These are phyloP conservation scores for Amylostereum areolatum DNA, from an alignment of 1,284 basidiomycete species.

Conservation along the genomic window DNA sequence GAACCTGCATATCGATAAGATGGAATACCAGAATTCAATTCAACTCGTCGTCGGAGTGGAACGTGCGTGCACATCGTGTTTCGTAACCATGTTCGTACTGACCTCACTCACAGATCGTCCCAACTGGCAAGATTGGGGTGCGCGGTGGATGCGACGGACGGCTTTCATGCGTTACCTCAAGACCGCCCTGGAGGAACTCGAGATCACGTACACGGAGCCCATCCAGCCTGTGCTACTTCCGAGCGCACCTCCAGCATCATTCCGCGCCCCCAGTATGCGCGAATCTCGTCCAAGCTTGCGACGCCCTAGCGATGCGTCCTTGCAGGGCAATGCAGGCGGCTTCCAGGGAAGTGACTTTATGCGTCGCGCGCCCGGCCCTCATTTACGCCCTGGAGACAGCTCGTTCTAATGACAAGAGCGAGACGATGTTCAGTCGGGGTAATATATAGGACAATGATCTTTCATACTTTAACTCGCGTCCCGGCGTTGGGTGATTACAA, in stretches of 20 bases:
- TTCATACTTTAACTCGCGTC: background rate
- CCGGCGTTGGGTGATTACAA: too few relatives aligned
- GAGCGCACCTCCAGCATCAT: constrained; percentile 11
- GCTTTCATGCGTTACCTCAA: constrained; percentile 71
- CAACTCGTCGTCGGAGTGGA: constrained; percentile 68
- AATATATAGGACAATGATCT: background rate
- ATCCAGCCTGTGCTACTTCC: constrained; percentile 65
- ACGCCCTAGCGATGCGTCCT: constrained; percentile 11
- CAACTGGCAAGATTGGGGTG: constrained; percentile 88
- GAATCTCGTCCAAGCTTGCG: constrained; percentile 1
- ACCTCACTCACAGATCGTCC: constrained; percentile 47
- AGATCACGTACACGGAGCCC: constrained; percentile 64
- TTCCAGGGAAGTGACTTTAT: constrained; percentile 17
- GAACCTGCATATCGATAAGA: constrained; percentile 63
- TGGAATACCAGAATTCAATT: constrained; percentile 73
- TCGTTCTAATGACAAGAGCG: background rate
- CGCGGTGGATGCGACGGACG: constrained; percentile 66
- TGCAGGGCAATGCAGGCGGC: constrained; percentile 19
- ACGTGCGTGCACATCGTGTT: constrained; percentile 42
- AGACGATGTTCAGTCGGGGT: background rate
- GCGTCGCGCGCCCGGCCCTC: constrained; percentile 12
- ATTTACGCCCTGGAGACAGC: constrained; percentile 1
- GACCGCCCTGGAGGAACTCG: constrained; percentile 62
- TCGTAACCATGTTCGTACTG: background rate
- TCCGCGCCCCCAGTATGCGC: constrained; percentile 11